Evolutionary conservation across 495 filamentous ascomycete species (phyloP).

Genomic region (Penicillium nucicola): DNA sequence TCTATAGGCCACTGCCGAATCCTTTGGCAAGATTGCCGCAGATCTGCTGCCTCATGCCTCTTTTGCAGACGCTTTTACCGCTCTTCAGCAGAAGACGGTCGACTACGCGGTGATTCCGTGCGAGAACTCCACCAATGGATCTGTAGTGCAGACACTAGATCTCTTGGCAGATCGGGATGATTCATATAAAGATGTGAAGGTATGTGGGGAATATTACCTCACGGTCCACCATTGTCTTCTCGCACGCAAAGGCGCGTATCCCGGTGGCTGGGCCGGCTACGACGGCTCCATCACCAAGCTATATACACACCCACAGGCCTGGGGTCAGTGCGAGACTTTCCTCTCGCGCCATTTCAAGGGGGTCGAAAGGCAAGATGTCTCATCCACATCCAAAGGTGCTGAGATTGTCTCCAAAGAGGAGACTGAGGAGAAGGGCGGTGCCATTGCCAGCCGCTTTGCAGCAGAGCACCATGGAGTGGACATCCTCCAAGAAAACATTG

Average conservation of each 20-base stretch:
- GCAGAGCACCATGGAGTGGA: slow-evolving; percentile 63
- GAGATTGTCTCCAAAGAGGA: slow-evolving; percentile 70
- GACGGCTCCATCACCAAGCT: slow-evolving; percentile 46
- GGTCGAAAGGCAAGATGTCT: slow-evolving; percentile 77
- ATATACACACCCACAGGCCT: slow-evolving; percentile 92
- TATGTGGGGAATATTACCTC: slow-evolving; percentile 80
- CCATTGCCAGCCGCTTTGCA: slow-evolving; percentile 72
- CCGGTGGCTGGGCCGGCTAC: slow-evolving; percentile 22
- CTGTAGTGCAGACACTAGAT: slow-evolving; percentile 84
- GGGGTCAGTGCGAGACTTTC: slow-evolving; percentile 86
- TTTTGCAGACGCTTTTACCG: slow-evolving; percentile 70
- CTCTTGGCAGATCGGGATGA: slow-evolving; percentile 70
- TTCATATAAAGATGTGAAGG: slow-evolving; percentile 59
- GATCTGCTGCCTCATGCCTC: slow-evolving; percentile 57
- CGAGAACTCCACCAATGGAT: slow-evolving; percentile 93
- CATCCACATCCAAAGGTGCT: slow-evolving; percentile 79
- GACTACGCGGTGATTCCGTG: slow-evolving; percentile 84
- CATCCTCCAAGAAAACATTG: slow-evolving; percentile 69
- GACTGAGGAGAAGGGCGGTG: slow-evolving; percentile 56
- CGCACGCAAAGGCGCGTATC: slow-evolving; percentile 40
- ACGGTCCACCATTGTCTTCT: slow-evolving; percentile 84
- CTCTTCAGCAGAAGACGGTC: slow-evolving; percentile 61
- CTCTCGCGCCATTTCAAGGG: slow-evolving; percentile 61
- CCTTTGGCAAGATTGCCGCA: slow-evolving; percentile 50
- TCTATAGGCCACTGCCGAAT: slow-evolving; percentile 61